Base-by-base conservation (phyloP, 345 rosid genomes). In the Aethionema arabicum region DNA sequence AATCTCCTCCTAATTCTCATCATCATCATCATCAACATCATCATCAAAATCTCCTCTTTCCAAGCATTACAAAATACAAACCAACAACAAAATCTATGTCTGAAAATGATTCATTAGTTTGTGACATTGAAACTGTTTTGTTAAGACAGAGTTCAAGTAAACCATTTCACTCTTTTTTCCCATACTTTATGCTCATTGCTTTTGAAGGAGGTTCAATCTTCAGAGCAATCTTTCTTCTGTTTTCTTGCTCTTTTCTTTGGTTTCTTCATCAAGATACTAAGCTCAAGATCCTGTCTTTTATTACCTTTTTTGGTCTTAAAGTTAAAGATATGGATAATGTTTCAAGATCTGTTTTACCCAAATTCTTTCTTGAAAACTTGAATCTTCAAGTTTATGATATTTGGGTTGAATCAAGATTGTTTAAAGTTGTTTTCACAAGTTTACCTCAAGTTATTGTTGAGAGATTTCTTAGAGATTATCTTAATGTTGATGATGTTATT, bases 161-260 rank as follows among this genome's bases (percentile, higher is more conserved):
- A 52, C 70, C 65, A 56, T 72, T 90, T 45, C 56, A 65, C 3
- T 73, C 88, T 11, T 79, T 85, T 56, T 93, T 93, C 62, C 99
- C 99, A 70, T 93, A 77, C 65, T 93, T 93, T 82, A 93, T 93
- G 97, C 91, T 93, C 0, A 77, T 90, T 6, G 95, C 97, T 30
- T 93, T 93, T 11, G 99, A 93, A 75, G 95, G 88, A 35, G 99
- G 99, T 5, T 72, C 86, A 66, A 75, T 92, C 56, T 30, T 93
- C 2, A 81, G 97, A 71, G 90, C 97, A 0, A 66, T 81, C 46
- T 7, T 80, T 6, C 57, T 93, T 68, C 52, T 93, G 49, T 32
- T 84, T 11, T 81, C 85, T 6, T 82, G 72, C 55, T 82, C 91
- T 3, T 32, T 90, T 52, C 66, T 87, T 48, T 83, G 86, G 82